Conservation (phyloP, 2,329 filamentous ascomycete species). For the Thermochaetoides dissita region DNA sequence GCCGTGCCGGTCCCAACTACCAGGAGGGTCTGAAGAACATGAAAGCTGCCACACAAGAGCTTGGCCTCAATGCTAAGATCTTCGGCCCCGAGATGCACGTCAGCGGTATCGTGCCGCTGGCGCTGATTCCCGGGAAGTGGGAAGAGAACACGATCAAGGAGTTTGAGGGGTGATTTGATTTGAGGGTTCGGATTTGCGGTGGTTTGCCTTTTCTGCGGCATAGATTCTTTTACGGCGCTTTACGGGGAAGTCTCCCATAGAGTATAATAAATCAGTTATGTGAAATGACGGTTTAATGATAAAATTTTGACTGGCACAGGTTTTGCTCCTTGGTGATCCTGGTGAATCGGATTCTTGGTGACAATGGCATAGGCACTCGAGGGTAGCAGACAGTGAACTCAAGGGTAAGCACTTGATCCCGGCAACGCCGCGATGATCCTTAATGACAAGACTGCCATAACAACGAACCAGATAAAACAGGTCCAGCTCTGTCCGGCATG, state of each 20-base stretch:
- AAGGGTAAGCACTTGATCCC: too few relatives aligned
- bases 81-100: slow-evolving; percentile 82
- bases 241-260: slow-evolving; percentile 6
- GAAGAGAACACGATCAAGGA: slow-evolving; percentile 47
- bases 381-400: too few relatives aligned
- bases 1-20: slow-evolving; percentile 87
- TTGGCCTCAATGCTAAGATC: slow-evolving; percentile 59
- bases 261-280: slow-evolving; percentile 9
- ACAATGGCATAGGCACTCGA: too few relatives aligned
- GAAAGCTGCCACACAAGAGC: slow-evolving; percentile 87
- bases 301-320: too few relatives aligned
- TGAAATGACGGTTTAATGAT: background rate
- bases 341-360: too few relatives aligned
- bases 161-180: slow-evolving; percentile 34
- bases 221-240: slow-evolving; percentile 5
- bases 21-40: slow-evolving; percentile 99
- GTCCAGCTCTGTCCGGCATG: too few relatives aligned
- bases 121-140: slow-evolving; percentile 55
- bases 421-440: too few relatives aligned
- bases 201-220: slow-evolving; percentile 3
- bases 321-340: too few relatives aligned
- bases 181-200: slow-evolving; percentile 1
- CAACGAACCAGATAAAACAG: too few relatives aligned
- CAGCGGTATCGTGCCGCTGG: slow-evolving; percentile 88
- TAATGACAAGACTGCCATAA: too few relatives aligned